Evolutionary conservation across 257 asterid genomes (phyloP).

Genomic region (Penstemon eatonii): DNA sequence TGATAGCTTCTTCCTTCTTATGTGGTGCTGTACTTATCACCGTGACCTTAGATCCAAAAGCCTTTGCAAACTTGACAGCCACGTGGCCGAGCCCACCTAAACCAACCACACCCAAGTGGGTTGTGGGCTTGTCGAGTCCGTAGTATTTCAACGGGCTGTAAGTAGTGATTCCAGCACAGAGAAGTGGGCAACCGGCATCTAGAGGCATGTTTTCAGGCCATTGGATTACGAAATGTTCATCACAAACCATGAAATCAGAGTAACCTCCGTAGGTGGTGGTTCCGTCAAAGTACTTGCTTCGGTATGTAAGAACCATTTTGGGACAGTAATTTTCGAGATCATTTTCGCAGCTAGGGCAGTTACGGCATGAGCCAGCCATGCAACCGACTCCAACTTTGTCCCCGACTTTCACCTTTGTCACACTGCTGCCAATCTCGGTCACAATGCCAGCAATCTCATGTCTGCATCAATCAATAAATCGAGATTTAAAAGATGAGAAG

Average conservation of each 20-base stretch:
- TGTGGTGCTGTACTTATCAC: slow-evolving; percentile 31
- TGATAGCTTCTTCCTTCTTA: slow-evolving; percentile 38
- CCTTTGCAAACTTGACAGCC: slow-evolving; percentile 39
- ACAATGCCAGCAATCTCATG: slow-evolving; percentile 38
- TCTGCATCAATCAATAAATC: slow-evolving; percentile 20
- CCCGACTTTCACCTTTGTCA: slow-evolving; percentile 33
- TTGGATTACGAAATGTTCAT: slow-evolving; percentile 32
- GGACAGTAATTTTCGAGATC: slow-evolving; percentile 36
- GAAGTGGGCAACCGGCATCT: slow-evolving; percentile 35
- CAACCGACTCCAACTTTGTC: slow-evolving; percentile 40
- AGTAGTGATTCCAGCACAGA: slow-evolving; percentile 38
- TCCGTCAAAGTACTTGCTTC: slow-evolving; percentile 36
- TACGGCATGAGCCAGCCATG: slow-evolving; percentile 36
- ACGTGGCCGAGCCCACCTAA: slow-evolving; percentile 38
- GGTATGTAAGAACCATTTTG: slow-evolving; percentile 36
- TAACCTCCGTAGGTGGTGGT: slow-evolving; percentile 40
- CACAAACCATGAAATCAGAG: slow-evolving; percentile 37
- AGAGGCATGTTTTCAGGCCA: slow-evolving; percentile 40
- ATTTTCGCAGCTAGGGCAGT: slow-evolving; percentile 27
- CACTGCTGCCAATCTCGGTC: slow-evolving; percentile 33
- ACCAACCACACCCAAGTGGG: slow-evolving; percentile 32
- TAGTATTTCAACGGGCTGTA: slow-evolving; percentile 36
- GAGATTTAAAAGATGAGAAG: neutral
- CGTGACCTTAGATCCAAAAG: slow-evolving; percentile 36
- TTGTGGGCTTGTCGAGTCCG: slow-evolving; percentile 37